Evolutionary conservation across 306 rosid genomes (phyloP).

Genomic region (Sophora flavescens): DNA sequence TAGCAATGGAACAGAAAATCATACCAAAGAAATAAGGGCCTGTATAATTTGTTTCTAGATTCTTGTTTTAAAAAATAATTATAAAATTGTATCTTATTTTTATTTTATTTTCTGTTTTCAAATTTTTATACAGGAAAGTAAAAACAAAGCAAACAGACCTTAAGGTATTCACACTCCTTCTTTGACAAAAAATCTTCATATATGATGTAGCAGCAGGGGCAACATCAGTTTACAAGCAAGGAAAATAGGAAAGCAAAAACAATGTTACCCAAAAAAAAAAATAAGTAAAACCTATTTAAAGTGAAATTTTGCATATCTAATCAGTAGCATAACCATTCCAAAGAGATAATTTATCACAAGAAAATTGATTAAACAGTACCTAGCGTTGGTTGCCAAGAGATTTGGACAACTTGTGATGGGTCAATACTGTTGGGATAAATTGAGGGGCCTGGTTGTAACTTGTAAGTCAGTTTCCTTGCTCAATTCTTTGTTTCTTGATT

Average conservation of each 20-base stretch:
- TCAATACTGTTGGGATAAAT: conserved; percentile 60
- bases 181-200: conserved; percentile 69
- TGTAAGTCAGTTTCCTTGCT: conserved; percentile 39
- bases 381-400: conserved; percentile 97
- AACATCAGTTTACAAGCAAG: conserved; percentile 23
- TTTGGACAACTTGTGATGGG: conserved; percentile 77
- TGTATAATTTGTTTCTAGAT: no score
- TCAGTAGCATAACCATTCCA: background rate
- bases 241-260: background rate
- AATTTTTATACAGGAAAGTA: no score
- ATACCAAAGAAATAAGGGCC: conserved; percentile 76
- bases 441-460: conserved; percentile 41
- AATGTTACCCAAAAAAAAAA: no score
- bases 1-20: conserved; percentile 15
- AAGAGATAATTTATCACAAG: background rate
- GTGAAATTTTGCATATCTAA: background rate
- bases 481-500: conserved; percentile 54
- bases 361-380: conserved; percentile 59
- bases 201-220: conserved; percentile 55
- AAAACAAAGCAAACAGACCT: no score
- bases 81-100: no score
- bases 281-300: background rate
- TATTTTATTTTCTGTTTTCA: no score
- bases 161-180: conserved; percentile 79
- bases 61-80: no score